Percentiles rank a stretch among this genome's conserved stretches.
Evolutionary conservation across 2,329 filamentous ascomycete species (phyloP).

Genomic region (Thielaviopsis populi): DNA sequence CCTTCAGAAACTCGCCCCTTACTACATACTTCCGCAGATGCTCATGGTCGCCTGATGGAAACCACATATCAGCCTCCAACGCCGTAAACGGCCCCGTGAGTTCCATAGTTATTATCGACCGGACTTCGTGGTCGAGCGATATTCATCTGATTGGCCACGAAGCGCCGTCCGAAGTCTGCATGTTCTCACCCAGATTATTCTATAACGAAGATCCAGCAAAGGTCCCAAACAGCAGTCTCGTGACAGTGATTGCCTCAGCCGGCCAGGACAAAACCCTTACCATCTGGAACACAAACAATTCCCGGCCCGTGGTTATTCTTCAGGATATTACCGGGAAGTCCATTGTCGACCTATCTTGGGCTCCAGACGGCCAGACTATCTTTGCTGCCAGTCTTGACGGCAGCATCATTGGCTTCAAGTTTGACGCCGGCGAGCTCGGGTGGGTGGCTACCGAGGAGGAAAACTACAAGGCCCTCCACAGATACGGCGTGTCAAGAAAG

Average conservation of each 20-base stretch:
- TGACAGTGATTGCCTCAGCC: constrained; percentile 91
- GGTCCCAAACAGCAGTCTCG: constrained; percentile 37
- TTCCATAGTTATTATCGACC: constrained; percentile 89
- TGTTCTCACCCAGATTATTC: constrained; percentile 88
- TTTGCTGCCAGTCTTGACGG: constrained; percentile 84
- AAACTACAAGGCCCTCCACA: constrained; percentile 83
- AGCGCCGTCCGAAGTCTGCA: constrained; percentile 90
- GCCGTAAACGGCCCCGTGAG: constrained; percentile 95
- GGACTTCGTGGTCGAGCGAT: constrained; percentile 84
- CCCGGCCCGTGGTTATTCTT: constrained; percentile 74
- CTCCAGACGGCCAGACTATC: constrained; percentile 73
- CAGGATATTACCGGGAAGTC: constrained; percentile 83
- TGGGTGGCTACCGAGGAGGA: constrained; percentile 76
- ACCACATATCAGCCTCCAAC: constrained; percentile 92
- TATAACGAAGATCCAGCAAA: constrained; percentile 51
- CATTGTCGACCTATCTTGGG: constrained; percentile 89
- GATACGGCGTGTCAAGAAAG: constrained; percentile 77
- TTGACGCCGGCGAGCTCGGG: constrained; percentile 75
- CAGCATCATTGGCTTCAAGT: constrained; percentile 65
- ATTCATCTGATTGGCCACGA: constrained; percentile 97
- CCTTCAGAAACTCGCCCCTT: constrained; percentile 80
- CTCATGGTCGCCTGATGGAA: constrained; percentile 95
- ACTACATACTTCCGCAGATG: constrained; percentile 95
- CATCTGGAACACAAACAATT: constrained; percentile 95
- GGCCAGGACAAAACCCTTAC: constrained; percentile 93